Conservation (phyloP, 1,284 basidiomycete genomes). For the Rhodotorula mucilaginosa region DNA sequence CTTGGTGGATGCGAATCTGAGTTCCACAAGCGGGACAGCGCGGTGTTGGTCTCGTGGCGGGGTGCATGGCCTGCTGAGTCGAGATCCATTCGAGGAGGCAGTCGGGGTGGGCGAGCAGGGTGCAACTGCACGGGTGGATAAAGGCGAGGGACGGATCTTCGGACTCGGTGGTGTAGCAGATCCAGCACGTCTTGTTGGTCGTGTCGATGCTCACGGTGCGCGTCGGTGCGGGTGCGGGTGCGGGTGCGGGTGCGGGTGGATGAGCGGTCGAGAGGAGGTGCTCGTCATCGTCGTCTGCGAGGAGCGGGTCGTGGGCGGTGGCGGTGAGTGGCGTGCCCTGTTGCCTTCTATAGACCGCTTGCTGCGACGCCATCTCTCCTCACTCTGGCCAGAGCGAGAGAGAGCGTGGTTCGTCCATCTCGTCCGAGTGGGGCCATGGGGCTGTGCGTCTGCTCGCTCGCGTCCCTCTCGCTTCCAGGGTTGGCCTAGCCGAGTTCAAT, state of each 20-base stretch:
- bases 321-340: too few species aligned
- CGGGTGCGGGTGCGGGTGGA: too few species aligned
- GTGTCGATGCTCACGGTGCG: neutral
- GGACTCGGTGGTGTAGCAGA: slow-evolving; percentile 29
- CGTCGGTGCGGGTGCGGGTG: too few species aligned
- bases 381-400: too few species aligned
- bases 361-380: too few species aligned
- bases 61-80: slow-evolving; percentile 58
- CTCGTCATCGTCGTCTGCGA: neutral
- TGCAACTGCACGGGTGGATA: slow-evolving; percentile 74
- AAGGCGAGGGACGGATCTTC: slow-evolving; percentile 2
- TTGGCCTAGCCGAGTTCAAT: too few species aligned
- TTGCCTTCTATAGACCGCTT: too few species aligned
- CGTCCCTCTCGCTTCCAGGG: neutral
- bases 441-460: neutral
- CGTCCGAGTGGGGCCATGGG: too few species aligned
- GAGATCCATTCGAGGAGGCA: slow-evolving; percentile 74
- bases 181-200: slow-evolving; percentile 31
- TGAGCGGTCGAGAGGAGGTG: neutral
- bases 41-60: slow-evolving; percentile 45
- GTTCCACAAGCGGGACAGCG: slow-evolving; percentile 69
- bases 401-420: too few species aligned
- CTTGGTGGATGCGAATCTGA: slow-evolving; percentile 64
- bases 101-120: slow-evolving; percentile 65
- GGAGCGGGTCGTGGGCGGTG: neutral